Evolutionary conservation across 257 asterid species (phyloP), one percentile per base, ranked within the genome.

Genomic region (Nicotiana benthamiana): DNA sequence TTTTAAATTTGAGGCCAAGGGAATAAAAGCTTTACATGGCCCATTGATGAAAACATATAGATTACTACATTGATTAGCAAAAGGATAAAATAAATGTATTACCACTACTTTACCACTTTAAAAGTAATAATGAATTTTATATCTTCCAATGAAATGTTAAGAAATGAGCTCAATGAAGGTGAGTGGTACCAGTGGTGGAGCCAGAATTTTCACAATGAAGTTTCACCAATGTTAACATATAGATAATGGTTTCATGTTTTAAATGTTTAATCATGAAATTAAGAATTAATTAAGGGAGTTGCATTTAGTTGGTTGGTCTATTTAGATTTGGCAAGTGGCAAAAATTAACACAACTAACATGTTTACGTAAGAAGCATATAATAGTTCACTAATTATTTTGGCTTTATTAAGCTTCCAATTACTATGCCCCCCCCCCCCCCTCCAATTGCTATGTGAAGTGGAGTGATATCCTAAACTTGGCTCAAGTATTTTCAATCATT

Each of bases 1-100:
- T 74, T 74, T 15, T 48, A 3, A 46, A 27, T 48, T 48, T 74
- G 43, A 24, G 40, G 60, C 78, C 15, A 72, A 72, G 78, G 60
- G 79, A 74, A 74, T 74, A 74, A 24, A 48, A 74, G 24, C 26
- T 60, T 60, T 48, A 74, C 61, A 74, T 74, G 79, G 24, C 43
- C 62, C 26, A 26, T 74, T 74, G 16, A 48, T 74, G 61, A 74
- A 26, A 74, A 74, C 78, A 48, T 48, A 26, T 15, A 15, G 62
- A 74, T 36, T 48, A 48, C 10, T 26, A 72, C 51, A 72, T 72
- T 48, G 61, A 74, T 74, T 74, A 60, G 17, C 62, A 74, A 68
- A 70, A 46, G 61, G 78, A 72, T 72, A 72, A 40, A 72, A 72
- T 24, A 74, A 16, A 74, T 74, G 79, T 26, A 48, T 74, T 74